Conservation (phyloP, 345 rosid species). For the Nasturtium officinale region DNA sequence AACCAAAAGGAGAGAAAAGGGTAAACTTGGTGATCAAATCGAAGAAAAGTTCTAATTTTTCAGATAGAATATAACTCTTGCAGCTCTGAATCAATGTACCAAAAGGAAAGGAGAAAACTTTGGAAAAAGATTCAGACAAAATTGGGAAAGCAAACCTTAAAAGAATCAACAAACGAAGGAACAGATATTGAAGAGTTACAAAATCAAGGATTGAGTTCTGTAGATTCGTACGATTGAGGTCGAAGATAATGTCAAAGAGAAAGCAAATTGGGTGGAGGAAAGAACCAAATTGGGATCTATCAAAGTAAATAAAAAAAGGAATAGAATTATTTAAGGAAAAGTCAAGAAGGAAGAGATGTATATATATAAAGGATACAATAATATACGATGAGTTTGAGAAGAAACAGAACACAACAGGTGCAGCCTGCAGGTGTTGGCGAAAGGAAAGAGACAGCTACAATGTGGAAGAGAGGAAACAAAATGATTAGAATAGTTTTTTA, state of each 20-base stretch:
- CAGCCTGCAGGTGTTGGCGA: slow-evolving; percentile 34
- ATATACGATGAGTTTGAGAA: slow-evolving; percentile 29
- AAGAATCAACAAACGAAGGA: not conserved
- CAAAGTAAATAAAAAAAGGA: not conserved
- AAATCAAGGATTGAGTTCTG: slow-evolving; percentile 17
- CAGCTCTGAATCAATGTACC: slow-evolving; percentile 19
- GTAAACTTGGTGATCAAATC: not conserved
- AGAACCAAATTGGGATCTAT: slow-evolving; percentile 25
- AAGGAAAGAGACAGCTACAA: slow-evolving; percentile 43
- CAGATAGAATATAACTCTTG: slow-evolving; percentile 22
- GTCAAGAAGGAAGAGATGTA: slow-evolving; percentile 14
- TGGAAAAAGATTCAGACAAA: slow-evolving; percentile 15
- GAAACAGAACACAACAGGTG: slow-evolving; percentile 33
- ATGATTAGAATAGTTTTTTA: not conserved
- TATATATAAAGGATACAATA: not conserved
- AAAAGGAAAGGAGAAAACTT: not conserved
- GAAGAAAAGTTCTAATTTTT: slow-evolving; percentile 5
- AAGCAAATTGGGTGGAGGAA: slow-evolving; percentile 1
- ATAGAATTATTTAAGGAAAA: slow-evolving; percentile 13
- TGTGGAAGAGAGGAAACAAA: slow-evolving; percentile 20
- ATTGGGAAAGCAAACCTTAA: not conserved
- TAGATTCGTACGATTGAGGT: not conserved
- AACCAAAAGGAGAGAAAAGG: not conserved
- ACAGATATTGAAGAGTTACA: not conserved
- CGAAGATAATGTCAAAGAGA: slow-evolving; percentile 15